Evolutionary conservation across 352 stramenopile genomes (phyloP).

Genomic region (Hyaloperonospora brassicae): DNA sequence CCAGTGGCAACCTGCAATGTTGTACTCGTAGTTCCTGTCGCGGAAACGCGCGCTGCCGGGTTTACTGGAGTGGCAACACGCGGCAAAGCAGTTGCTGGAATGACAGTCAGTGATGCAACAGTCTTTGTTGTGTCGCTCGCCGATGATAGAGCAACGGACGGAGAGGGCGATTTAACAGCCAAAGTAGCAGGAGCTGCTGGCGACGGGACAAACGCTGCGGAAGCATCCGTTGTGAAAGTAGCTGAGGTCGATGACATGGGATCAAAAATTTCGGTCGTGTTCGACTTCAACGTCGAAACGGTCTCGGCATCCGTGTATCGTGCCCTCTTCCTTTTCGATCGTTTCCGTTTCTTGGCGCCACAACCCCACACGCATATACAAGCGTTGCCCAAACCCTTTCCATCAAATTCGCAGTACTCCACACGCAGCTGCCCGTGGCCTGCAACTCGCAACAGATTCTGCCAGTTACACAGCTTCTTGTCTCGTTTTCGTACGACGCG

Average conservation of each 20-base stretch:
- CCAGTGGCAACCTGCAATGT: background rate
- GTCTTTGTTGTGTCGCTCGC: background rate
- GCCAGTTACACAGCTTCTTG: slow-evolving; percentile 37
- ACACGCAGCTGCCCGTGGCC: slow-evolving; percentile 39
- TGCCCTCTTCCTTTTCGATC: slow-evolving; percentile 1
- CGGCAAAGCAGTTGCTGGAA: background rate
- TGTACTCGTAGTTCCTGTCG: background rate
- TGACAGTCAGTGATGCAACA: slow-evolving; percentile 1
- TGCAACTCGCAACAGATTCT: slow-evolving; percentile 50
- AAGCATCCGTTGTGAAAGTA: background rate
- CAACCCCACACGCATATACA: slow-evolving; percentile 52
- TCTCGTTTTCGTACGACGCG: slow-evolving; percentile 9
- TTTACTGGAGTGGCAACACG: slow-evolving; percentile 2
- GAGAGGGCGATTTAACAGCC: background rate
- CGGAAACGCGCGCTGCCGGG: background rate
- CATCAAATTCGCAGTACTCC: slow-evolving; percentile 63
- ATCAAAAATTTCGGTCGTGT: slow-evolving; percentile 4
- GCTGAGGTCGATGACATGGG: slow-evolving; percentile 5
- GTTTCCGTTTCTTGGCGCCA: slow-evolving; percentile 21
- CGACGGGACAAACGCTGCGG: background rate
- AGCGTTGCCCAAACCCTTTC: slow-evolving; percentile 51
- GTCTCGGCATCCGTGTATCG: background rate
- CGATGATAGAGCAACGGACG: background rate
- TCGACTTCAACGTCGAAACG: slow-evolving; percentile 1
- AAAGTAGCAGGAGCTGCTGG: background rate